Conservation (phyloP, 2,329 filamentous ascomycete species). For the Penicillium hordei region DNA sequence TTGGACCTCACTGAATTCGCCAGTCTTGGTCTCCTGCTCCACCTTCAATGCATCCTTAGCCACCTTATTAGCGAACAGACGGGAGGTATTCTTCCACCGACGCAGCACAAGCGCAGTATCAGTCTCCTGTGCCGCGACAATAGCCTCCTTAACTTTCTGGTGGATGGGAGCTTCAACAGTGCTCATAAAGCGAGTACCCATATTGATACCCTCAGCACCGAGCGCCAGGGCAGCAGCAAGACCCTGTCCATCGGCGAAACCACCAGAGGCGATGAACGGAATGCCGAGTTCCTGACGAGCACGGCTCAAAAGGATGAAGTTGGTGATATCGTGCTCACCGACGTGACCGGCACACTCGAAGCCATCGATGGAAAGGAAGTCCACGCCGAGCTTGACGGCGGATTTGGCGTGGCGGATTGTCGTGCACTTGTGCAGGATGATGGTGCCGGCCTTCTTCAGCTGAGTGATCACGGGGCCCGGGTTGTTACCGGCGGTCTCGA, state of each 20-base stretch:
- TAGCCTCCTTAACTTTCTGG: slow-evolving; percentile 87
- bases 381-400: slow-evolving; percentile 89
- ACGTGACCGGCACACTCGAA: slow-evolving; percentile 87
- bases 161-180: slow-evolving; percentile 93
- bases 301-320: slow-evolving; percentile 68
- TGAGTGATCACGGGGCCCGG: slow-evolving; percentile 87
- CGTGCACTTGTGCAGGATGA: slow-evolving; percentile 94
- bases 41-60: slow-evolving; percentile 75
- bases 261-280: slow-evolving; percentile 93
- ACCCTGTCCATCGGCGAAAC: slow-evolving; percentile 92
- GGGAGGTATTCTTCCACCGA: slow-evolving; percentile 88
- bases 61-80: slow-evolving; percentile 89
- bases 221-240: slow-evolving; percentile 86
- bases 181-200: slow-evolving; percentile 98
- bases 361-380: slow-evolving; percentile 94
- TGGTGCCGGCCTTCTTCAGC: slow-evolving; percentile 76
- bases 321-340: slow-evolving; percentile 55
- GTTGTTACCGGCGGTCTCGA: slow-evolving; percentile 88
- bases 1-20: slow-evolving; percentile 86
- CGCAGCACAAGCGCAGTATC: slow-evolving; percentile 86
- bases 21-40: slow-evolving; percentile 77
- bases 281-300: slow-evolving; percentile 80
- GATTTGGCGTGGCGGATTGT: slow-evolving; percentile 90
- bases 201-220: slow-evolving; percentile 93
- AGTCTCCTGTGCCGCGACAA: slow-evolving; percentile 83